A percentile compares a stretch with the other conserved stretches of the same genome.
phyloP scores from a whole-genome alignment of 176 grass and related monocot genomes.

The Elaeis guineensis region DNA sequence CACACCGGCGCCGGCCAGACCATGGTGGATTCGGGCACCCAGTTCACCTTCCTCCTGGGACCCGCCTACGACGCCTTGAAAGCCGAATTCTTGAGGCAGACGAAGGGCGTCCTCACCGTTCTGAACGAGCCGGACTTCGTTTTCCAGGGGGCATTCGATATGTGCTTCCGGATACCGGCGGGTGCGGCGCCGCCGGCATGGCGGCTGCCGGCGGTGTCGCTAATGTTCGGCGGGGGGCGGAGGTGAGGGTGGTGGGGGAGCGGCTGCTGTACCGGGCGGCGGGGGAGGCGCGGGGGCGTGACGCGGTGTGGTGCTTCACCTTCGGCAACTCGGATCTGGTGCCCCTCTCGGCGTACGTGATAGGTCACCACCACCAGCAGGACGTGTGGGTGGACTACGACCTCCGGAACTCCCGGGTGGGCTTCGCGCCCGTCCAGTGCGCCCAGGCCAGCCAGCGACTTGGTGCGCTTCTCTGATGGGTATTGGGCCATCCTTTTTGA shows the following conservation, averaged over 20 bases:
- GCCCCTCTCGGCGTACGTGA: slow-evolving; percentile 56
- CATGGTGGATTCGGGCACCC: slow-evolving; percentile 74
- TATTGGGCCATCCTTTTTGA: too few relatives aligned
- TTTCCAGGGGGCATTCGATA: slow-evolving; percentile 79
- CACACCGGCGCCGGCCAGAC: slow-evolving; percentile 87
- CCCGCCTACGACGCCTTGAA: slow-evolving; percentile 61
- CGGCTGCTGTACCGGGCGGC: slow-evolving; percentile 59
- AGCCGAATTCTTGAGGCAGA: slow-evolving; percentile 45
- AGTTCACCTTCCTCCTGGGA: slow-evolving; percentile 79
- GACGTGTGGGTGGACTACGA: slow-evolving; percentile 90
- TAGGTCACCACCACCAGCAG: slow-evolving; percentile 87
- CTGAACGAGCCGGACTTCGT: slow-evolving; percentile 55
- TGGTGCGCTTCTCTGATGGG: not conserved
- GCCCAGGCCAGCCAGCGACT: slow-evolving; percentile 36
- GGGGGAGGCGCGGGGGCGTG: slow-evolving; percentile 33
- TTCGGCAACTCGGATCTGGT: slow-evolving; percentile 77
- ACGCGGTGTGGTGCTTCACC: slow-evolving; percentile 76
- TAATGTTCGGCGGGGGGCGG: slow-evolving; percentile 45
- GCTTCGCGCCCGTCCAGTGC: slow-evolving; percentile 48
- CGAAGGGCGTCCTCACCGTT: slow-evolving; percentile 24
- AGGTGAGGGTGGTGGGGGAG: slow-evolving; percentile 45
- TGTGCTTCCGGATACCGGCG: slow-evolving; percentile 53
- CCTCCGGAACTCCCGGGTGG: slow-evolving; percentile 53
- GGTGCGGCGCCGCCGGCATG: not conserved
- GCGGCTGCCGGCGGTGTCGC: slow-evolving; percentile 33